These are phyloP conservation scores for Cyclocybe aegerita DNA, from an alignment of 768 basidiomycete species.

Conservation along the genomic window DNA sequence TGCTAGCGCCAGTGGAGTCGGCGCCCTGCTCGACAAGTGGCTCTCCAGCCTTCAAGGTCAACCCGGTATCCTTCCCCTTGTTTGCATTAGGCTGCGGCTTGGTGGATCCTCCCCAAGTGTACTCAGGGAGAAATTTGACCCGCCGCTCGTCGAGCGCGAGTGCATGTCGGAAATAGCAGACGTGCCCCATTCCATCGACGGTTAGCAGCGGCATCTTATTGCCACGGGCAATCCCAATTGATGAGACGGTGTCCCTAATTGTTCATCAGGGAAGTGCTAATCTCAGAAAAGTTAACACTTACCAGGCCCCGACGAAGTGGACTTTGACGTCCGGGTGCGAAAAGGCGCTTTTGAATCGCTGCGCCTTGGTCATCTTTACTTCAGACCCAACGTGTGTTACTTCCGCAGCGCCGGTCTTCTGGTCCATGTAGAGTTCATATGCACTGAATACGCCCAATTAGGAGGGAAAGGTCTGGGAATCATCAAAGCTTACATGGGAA, in stretches of 20 bases:
- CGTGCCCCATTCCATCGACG: slow-evolving; percentile 21
- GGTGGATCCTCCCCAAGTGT: slow-evolving; percentile 9
- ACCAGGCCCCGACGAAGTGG: slow-evolving; percentile 46
- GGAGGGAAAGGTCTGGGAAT: not conserved
- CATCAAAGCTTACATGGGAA: slow-evolving; percentile 6
- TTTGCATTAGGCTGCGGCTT: not conserved
- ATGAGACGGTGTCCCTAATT: slow-evolving; percentile 34
- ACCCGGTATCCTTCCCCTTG: too few species aligned
- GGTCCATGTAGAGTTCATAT: slow-evolving; percentile 7
- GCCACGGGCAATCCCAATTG: slow-evolving; percentile 23
- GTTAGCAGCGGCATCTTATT: slow-evolving; percentile 16
- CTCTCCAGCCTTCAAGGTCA: too few species aligned
- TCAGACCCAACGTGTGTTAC: not conserved
- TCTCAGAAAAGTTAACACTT: slow-evolving; percentile 1
- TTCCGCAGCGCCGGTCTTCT: not conserved
- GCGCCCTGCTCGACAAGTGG: too few species aligned
- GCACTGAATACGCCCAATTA: slow-evolving; percentile 2
- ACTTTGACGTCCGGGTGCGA: slow-evolving; percentile 29
- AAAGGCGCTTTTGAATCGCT: slow-evolving; percentile 33
- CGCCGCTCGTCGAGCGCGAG: slow-evolving; percentile 33
- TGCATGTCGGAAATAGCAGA: slow-evolving; percentile 33
- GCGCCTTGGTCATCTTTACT: slow-evolving; percentile 9
- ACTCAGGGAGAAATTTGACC: slow-evolving; percentile 33
- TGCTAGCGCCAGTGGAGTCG: too few species aligned
- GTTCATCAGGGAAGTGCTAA: not conserved